Conservation (phyloP, 2,329 filamentous ascomycete species). For the Aspergillus sojae region DNA sequence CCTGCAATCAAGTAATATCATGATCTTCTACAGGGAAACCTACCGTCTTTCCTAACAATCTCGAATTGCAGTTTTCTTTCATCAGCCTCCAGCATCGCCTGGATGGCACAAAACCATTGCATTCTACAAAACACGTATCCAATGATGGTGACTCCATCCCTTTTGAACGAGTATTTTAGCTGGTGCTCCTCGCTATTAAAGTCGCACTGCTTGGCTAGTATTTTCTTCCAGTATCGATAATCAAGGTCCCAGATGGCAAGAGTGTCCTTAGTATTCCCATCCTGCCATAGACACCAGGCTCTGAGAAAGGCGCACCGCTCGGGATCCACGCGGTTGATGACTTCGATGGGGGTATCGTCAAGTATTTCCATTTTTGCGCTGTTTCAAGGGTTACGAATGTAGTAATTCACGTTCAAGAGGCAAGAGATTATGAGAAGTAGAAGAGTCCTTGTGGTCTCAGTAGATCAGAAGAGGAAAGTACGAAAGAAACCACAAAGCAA, state of each 20-base stretch:
- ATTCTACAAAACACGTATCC: background rate
- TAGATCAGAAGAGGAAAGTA: background rate
- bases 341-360: background rate
- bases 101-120: background rate
- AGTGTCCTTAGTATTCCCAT: background rate
- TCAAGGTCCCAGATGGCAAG: background rate
- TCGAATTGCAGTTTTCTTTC: rapidly evolving
- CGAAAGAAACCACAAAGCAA: background rate
- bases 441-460: rapidly evolving
- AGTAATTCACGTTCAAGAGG: no score
- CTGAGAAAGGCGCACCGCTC: background rate
- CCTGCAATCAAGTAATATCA: background rate
- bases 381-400: rapidly evolving
- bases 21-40: background rate
- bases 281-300: background rate
- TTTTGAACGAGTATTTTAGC: background rate
- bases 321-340: background rate
- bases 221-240: background rate
- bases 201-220: background rate
- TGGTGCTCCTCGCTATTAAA: background rate
- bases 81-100: background rate
- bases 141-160: rapidly evolving
- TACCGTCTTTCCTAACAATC: rapidly evolving
- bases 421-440: no score
- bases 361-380: background rate